A percentile compares a stretch with the other conserved stretches of the same genome.
Evolutionary conservation across 2,329 filamentous ascomycete genomes (phyloP).

Genomic region (Aspergillus sp.): DNA sequence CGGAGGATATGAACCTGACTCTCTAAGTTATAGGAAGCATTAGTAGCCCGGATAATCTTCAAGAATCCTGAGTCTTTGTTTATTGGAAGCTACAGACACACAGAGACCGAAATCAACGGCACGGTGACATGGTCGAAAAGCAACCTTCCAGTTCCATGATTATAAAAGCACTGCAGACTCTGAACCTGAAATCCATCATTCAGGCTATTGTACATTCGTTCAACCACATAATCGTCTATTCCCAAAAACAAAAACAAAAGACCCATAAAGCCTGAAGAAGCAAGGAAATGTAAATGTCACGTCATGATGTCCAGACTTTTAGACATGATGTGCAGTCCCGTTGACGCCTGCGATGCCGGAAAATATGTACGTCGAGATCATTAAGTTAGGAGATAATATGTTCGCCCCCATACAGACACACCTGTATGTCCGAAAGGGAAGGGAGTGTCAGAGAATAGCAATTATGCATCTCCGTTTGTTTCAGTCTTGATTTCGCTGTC

Average conservation of each 20-base stretch:
- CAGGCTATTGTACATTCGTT: slow-evolving; percentile 24
- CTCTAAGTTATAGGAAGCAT: background rate
- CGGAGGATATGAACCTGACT: background rate
- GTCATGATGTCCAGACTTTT: slow-evolving; percentile 23
- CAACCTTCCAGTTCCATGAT: background rate
- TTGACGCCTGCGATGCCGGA: slow-evolving; percentile 28
- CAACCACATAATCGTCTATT: slow-evolving; percentile 21
- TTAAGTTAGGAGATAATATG: slow-evolving; percentile 22
- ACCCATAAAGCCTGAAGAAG: slow-evolving; percentile 14
- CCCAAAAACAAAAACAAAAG: slow-evolving; percentile 12
- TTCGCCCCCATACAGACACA: slow-evolving; percentile 18
- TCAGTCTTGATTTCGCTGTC: slow-evolving; percentile 38
- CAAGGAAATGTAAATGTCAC: slow-evolving; percentile 17
- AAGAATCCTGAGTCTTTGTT: background rate
- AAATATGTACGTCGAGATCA: slow-evolving; percentile 29
- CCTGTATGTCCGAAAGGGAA: slow-evolving; percentile 9
- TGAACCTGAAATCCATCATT: slow-evolving; percentile 5
- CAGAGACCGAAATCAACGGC: background rate
- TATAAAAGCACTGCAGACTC: background rate
- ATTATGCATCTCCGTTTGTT: slow-evolving; percentile 28
- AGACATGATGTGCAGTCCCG: slow-evolving; percentile 19
- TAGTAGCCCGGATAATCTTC: background rate
- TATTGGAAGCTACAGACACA: background rate
- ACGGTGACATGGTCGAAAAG: background rate
- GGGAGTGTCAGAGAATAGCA: background rate